Conservation (phyloP, 2,329 filamentous ascomycete species). For the Coleophoma eucalyptorum region DNA sequence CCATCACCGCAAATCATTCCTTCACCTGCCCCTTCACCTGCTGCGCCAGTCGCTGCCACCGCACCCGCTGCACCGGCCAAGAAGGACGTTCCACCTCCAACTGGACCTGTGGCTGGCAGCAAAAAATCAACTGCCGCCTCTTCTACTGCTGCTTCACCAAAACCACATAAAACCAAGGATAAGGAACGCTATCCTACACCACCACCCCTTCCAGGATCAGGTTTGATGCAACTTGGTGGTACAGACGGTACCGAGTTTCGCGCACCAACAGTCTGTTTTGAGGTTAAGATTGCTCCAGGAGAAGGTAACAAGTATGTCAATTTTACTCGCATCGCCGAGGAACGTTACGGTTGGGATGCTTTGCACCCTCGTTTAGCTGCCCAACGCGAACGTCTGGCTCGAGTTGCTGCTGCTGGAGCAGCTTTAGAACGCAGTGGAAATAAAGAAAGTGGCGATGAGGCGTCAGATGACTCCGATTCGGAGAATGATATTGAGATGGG, state of each 20-base stretch:
- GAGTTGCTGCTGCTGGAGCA: constrained; percentile 84
- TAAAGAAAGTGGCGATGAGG: constrained; percentile 73
- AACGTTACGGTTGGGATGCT: constrained; percentile 91
- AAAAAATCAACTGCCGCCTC: constrained; percentile 38
- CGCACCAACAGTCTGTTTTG: constrained; percentile 77
- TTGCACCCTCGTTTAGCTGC: constrained; percentile 88
- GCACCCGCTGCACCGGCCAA: constrained; percentile 11
- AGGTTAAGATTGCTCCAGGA: constrained; percentile 70
- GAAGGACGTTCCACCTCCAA: constrained; percentile 10
- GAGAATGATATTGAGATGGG: constrained; percentile 82
- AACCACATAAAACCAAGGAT: constrained; percentile 44
- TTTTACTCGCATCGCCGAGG: constrained; percentile 89
- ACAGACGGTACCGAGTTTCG: constrained; percentile 51
- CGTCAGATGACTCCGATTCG: constrained; percentile 70
- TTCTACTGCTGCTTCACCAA: constrained; percentile 50
- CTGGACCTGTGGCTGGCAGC: constrained; percentile 14
- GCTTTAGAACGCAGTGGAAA: constrained; percentile 73
- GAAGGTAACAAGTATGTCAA: constrained; percentile 90
- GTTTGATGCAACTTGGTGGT: constrained; percentile 58
- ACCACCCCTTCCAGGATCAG: constrained; percentile 57
- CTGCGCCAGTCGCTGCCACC: constrained; percentile 19
- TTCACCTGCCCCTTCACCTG: constrained; percentile 14
- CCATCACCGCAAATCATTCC: constrained; percentile 10
- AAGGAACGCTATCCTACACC: constrained; percentile 31
- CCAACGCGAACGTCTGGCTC: constrained; percentile 79